A percentile compares a stretch with the other conserved stretches of the same genome.
These are phyloP conservation scores for Dendrobium chrysotoxum DNA, from an alignment of 106 monocot genomes.

Conservation along the genomic window DNA sequence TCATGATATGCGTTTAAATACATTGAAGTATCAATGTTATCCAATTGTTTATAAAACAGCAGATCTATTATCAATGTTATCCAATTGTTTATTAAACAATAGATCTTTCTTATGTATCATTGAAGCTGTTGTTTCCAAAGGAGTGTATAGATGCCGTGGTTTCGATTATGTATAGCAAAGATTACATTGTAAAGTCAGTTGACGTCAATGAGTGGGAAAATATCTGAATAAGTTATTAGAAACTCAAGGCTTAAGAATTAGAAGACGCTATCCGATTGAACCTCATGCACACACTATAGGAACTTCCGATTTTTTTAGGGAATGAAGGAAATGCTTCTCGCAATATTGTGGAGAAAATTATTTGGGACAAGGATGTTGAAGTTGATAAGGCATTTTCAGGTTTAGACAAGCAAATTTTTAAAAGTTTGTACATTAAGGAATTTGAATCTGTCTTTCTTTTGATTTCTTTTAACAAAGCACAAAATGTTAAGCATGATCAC, in stretches of 20 bases:
- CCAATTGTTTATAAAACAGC: neutral
- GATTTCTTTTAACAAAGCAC: conserved; percentile 56
- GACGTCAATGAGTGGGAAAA: conserved; percentile 30
- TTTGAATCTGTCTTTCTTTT: neutral
- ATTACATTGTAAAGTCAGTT: conserved; percentile 32
- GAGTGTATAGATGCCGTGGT: neutral
- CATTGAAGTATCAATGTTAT: neutral
- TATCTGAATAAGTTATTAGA: conserved; percentile 34
- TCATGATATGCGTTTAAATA: neutral
- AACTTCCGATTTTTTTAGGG: conserved; percentile 73
- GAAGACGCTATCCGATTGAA: conserved; percentile 52
- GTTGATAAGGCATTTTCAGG: conserved; percentile 37
- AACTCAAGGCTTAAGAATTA: conserved; percentile 59
- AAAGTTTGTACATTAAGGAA: neutral
- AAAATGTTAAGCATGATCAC: conserved; percentile 45
- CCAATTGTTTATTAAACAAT: too few relatives aligned
- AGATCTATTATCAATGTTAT: too few relatives aligned
- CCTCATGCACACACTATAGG: conserved; percentile 51
- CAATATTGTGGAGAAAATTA: conserved; percentile 80
- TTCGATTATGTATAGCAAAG: conserved; percentile 4
- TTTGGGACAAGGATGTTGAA: conserved; percentile 80
- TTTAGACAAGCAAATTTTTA: neutral
- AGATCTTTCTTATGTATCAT: neutral
- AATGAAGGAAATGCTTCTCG: conserved; percentile 63
- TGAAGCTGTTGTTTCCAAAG: conserved; percentile 7